Conservation (phyloP, 1,139 yeast species). For the Lodderomyces parapsilosis region DNA sequence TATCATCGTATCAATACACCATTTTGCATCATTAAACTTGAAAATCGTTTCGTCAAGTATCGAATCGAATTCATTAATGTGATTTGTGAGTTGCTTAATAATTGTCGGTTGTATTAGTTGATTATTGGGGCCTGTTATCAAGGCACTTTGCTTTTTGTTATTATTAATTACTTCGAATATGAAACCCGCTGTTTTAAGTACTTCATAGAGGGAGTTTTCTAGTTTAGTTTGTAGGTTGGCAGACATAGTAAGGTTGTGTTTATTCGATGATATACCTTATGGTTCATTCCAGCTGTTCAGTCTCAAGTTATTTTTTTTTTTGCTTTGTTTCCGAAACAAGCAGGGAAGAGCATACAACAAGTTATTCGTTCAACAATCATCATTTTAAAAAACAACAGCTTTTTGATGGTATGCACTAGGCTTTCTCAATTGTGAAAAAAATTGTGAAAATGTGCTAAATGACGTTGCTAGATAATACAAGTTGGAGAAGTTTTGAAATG, state of each 20-base stretch:
- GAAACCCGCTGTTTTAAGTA: slow-evolving; percentile 44
- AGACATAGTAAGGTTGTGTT: slow-evolving; percentile 9
- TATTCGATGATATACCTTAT: not conserved
- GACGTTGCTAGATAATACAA: no score
- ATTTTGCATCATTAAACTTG: slow-evolving; percentile 45
- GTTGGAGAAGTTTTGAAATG: no score
- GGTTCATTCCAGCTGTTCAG: not conserved
- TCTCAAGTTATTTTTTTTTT: no score
- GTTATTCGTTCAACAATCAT: no score
- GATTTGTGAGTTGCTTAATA: slow-evolving; percentile 37
- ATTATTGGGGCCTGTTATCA: slow-evolving; percentile 44
- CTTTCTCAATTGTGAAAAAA: no score
- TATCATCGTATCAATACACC: slow-evolving; percentile 48
- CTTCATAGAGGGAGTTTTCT: slow-evolving; percentile 40
- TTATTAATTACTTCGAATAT: slow-evolving; percentile 45
- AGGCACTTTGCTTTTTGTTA: slow-evolving; percentile 42
- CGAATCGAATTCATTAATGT: slow-evolving; percentile 41
- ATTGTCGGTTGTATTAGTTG: slow-evolving; percentile 43
- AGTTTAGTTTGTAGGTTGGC: slow-evolving; percentile 46
- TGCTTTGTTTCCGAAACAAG: no score
- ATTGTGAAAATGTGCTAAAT: no score
- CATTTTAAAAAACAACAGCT: no score
- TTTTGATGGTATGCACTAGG: no score
- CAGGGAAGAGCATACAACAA: no score
- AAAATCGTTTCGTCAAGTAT: slow-evolving; percentile 44